A percentile compares a stretch with the other conserved stretches of the same genome.
Evolutionary conservation across 148 eudicot genomes (phyloP).

Genomic region (Tetragonia tetragonoides): DNA sequence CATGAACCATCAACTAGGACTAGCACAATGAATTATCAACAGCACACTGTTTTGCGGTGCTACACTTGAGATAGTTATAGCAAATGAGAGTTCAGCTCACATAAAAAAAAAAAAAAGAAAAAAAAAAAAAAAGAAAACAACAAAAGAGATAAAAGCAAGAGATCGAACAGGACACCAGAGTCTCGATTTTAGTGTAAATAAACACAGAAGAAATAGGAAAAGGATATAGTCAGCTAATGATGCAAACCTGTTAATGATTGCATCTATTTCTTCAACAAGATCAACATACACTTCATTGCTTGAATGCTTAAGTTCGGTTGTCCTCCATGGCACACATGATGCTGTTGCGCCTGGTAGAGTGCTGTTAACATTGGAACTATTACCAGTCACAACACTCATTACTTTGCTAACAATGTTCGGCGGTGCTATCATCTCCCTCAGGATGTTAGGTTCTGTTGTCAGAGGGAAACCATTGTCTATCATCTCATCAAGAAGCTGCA

Average conservation of each 20-base stretch:
- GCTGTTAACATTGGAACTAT: slow-evolving; percentile 75
- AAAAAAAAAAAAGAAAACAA: neutral
- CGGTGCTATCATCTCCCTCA: slow-evolving; percentile 95
- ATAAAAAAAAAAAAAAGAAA: too few relatives aligned
- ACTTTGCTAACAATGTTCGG: slow-evolving; percentile 90
- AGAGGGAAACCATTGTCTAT: slow-evolving; percentile 98
- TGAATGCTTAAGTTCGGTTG: slow-evolving; percentile 74
- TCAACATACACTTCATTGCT: slow-evolving; percentile 86
- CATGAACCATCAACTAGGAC: neutral
- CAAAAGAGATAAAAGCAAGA: slow-evolving; percentile 4
- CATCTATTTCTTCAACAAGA: slow-evolving; percentile 95
- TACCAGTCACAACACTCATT: slow-evolving; percentile 93
- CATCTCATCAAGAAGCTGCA: slow-evolving; percentile 98
- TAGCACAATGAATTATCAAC: neutral
- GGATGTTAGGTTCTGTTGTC: slow-evolving; percentile 88
- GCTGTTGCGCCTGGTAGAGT: slow-evolving; percentile 85
- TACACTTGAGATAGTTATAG: neutral
- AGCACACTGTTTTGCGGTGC: neutral
- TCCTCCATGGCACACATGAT: slow-evolving; percentile 96
- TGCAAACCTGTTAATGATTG: slow-evolving; percentile 67
- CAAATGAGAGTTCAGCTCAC: neutral
- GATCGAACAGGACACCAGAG: slow-evolving; percentile 12
- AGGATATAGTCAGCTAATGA: neutral
- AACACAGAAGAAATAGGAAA: neutral
- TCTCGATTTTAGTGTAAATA: neutral